Base-by-base conservation (phyloP, 2,329 filamentous ascomycete species). In the Pestalotiopsis sp. region DNA sequence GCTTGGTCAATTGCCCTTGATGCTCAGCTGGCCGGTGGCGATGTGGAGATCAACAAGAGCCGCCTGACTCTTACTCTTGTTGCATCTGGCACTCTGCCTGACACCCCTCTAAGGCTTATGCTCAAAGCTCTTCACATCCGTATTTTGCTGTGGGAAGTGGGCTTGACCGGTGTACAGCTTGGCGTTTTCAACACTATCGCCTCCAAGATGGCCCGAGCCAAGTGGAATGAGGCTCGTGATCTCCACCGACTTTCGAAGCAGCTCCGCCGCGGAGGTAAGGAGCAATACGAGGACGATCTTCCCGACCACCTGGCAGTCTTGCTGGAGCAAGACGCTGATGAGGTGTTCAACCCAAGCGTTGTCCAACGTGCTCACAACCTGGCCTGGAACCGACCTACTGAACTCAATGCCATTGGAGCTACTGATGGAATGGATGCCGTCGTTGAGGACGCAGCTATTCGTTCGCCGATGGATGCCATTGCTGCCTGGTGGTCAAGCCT, bases 1-100 rank as follows among this genome's bases (percentile, higher is more conserved):
- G 93, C 94, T 0, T 98, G 95, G 95, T 89, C 92, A 41, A 97
- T 97, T 75, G 95, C 95, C 14, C 87, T 98, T 67, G 95, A 98
- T 79, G 94, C 95, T 31, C 95, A 98, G 79, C 86, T 98, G 23
- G 93, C 93, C 11, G 95, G 95, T 57, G 95, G 95, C 14, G 95
- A 98, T 79, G 88, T 91, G 9, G 93, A 97, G 78, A 92, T 98
- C 73, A 97, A 92, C 84, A 94, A 92, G 80, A 94, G 93, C 79
- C 90, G 95, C 64, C 85, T 98, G 39, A 89, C 95, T 0, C 84
- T 98, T 64, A 97, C 95, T 0, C 86, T 98, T 31, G 91, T 98
- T 75, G 94, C 95, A 9, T 97, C 95, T 1, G 91, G 92, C 27
- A 97, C 95, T 0, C 85, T 98, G 1, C 94, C 95, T 12, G 90